A percentile compares a stretch with the other conserved stretches of the same genome.
Evolutionary conservation across 192 early-diverging fungal genomes (phyloP).

Genomic region (Backusella morwellensis): DNA sequence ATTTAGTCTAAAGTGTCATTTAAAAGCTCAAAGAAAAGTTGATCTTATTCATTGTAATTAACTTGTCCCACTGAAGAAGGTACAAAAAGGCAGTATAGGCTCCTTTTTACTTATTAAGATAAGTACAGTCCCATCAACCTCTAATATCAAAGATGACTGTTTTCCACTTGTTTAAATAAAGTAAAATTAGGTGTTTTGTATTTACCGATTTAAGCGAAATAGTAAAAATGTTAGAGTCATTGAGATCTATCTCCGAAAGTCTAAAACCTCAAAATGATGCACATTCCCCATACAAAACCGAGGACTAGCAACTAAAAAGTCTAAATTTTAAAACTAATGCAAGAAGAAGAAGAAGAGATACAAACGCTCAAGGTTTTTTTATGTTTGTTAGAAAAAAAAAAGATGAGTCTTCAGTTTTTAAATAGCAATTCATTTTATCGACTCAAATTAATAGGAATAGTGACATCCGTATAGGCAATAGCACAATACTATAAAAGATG

Average conservation of each 20-base stretch:
- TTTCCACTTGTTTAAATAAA: constrained; percentile 1
- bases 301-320: too few relatives aligned
- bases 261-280: not conserved
- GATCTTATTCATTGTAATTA: not conserved
- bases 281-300: too few relatives aligned
- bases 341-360: too few relatives aligned
- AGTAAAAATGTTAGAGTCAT: not conserved
- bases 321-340: too few relatives aligned
- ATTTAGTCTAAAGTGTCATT: not conserved
- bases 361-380: too few relatives aligned
- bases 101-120: not conserved
- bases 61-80: not conserved
- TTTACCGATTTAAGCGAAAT: not conserved
- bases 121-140: not conserved
- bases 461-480: too few relatives aligned
- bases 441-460: too few relatives aligned
- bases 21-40: not conserved
- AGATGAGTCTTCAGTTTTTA: too few relatives aligned
- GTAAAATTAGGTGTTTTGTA: not conserved
- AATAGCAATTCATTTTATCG: too few relatives aligned
- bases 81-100: not conserved
- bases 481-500: too few relatives aligned
- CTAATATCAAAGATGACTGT: not conserved
- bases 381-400: too few relatives aligned
- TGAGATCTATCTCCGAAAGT: not conserved